Evolutionary conservation across 2,329 filamentous ascomycete genomes (phyloP).

Genomic region (Didymella glomerata): DNA sequence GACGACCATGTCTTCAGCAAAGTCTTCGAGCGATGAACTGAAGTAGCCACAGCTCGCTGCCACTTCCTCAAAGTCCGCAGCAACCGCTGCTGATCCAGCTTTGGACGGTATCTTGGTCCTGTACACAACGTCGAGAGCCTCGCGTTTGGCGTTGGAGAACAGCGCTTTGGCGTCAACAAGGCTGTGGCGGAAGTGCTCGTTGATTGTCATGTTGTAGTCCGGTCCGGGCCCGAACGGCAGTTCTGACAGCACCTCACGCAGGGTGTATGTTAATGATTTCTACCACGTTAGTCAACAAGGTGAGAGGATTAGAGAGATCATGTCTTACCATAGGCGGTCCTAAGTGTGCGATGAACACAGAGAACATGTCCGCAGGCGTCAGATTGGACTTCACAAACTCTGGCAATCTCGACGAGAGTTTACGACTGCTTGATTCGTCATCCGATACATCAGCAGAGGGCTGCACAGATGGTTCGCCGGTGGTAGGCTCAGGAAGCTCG

Average conservation of each 20-base stretch:
- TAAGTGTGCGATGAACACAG: conserved; percentile 85
- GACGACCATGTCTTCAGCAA: conserved; percentile 86
- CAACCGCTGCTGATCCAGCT: conserved; percentile 73
- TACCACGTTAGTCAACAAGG: conserved; percentile 40
- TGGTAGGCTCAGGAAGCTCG: conserved; percentile 51
- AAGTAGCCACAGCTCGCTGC: conserved; percentile 98
- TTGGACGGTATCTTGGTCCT: conserved; percentile 76
- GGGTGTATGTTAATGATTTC: conserved; percentile 90
- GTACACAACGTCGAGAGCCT: conserved; percentile 82
- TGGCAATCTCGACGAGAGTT: conserved; percentile 32
- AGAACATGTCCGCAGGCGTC: conserved; percentile 84
- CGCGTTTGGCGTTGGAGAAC: conserved; percentile 77
- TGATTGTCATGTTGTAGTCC: conserved; percentile 74
- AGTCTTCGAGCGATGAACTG: conserved; percentile 87
- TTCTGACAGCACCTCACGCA: conserved; percentile 88
- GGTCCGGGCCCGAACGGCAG: conserved; percentile 78
- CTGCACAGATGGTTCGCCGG: conserved; percentile 36
- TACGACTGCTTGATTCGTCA: conserved; percentile 34
- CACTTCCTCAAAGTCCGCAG: conserved; percentile 96
- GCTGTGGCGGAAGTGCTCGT: conserved; percentile 81
- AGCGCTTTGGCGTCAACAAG: conserved; percentile 80
- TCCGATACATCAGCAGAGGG: conserved; percentile 42
- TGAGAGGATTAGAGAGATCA: background rate
- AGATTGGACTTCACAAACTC: conserved; percentile 42
- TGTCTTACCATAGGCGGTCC: conserved; percentile 80